Evolutionary conservation across 78 protist genomes (phyloP).

Genomic region (Polysphondylium violaceum): DNA sequence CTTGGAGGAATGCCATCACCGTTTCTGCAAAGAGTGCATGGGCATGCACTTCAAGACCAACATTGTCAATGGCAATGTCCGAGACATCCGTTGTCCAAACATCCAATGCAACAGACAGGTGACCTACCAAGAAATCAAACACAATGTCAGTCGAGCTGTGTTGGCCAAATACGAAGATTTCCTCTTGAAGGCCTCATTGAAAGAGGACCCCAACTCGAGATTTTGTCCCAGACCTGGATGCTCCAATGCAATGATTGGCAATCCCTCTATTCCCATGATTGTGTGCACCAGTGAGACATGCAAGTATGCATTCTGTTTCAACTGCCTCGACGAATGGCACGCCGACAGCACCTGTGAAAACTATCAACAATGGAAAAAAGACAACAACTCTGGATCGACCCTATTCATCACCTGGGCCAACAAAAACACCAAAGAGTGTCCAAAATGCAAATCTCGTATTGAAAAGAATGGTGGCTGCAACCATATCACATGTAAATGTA

Average conservation of each 20-base stretch:
- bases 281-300: slow-evolving; percentile 37
- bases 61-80: slow-evolving; percentile 12
- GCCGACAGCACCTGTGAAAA: slow-evolving; percentile 38
- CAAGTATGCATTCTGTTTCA: slow-evolving; percentile 67
- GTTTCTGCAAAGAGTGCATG: slow-evolving; percentile 43
- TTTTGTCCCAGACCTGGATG: slow-evolving; percentile 57
- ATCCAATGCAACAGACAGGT: slow-evolving; percentile 3
- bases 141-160: not conserved
- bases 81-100: slow-evolving; percentile 25
- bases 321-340: slow-evolving; percentile 46
- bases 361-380: slow-evolving; percentile 17
- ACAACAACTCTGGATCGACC: slow-evolving; percentile 25
- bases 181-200: not conserved
- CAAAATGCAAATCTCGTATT: slow-evolving; percentile 64
- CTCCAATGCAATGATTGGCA: slow-evolving; percentile 42
- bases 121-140: slow-evolving; percentile 44
- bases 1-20: slow-evolving; percentile 64
- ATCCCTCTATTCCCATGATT: not conserved
- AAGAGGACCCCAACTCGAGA: slow-evolving; percentile 36
- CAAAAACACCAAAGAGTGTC: slow-evolving; percentile 71
- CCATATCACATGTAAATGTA: slow-evolving; percentile 75
- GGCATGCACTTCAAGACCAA: not conserved
- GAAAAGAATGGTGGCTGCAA: slow-evolving; percentile 90
- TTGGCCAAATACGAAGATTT: slow-evolving; percentile 32
- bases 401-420: slow-evolving; percentile 21